These are phyloP conservation scores for Puccinia coronata DNA, from an alignment of 1,284 basidiomycete species.

Conservation along the genomic window DNA sequence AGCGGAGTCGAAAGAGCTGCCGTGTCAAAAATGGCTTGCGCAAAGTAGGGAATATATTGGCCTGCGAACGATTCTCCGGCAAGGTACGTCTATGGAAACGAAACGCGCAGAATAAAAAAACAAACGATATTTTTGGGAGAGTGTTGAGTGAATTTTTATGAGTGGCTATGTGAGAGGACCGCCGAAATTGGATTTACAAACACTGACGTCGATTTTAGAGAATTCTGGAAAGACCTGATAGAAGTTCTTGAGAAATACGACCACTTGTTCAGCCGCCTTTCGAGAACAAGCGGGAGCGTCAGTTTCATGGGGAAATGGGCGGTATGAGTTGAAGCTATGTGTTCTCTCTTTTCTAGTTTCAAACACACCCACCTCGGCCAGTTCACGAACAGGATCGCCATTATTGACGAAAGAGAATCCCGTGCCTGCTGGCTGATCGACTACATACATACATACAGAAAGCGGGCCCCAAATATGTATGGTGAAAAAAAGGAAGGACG, in stretches of 20 bases:
- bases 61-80: constrained; percentile 95
- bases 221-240: constrained; percentile 90
- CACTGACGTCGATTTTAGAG: constrained; percentile 66
- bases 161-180: neutral
- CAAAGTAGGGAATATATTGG: constrained; percentile 95
- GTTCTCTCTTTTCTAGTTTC: neutral
- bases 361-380: constrained; percentile 62
- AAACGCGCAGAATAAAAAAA: neutral
- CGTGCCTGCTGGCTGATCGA: constrained; percentile 95
- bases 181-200: constrained; percentile 6
- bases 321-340: neutral
- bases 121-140: neutral
- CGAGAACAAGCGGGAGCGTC: neutral
- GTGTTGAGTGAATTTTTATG: neutral
- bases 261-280: constrained; percentile 73
- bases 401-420: constrained; percentile 88
- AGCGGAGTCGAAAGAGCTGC: constrained; percentile 60
- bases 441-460: too few relatives aligned
- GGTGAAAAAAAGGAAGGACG: too few relatives aligned
- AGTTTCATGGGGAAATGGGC: neutral
- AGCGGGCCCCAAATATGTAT: too few relatives aligned
- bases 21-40: constrained; percentile 61
- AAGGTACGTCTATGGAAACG: constrained; percentile 69
- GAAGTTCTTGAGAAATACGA: constrained; percentile 82
- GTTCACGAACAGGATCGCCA: constrained; percentile 77